Base-by-base conservation (phyloP, 345 rosid genomes). In the Arabidopsis suecica region DNA sequence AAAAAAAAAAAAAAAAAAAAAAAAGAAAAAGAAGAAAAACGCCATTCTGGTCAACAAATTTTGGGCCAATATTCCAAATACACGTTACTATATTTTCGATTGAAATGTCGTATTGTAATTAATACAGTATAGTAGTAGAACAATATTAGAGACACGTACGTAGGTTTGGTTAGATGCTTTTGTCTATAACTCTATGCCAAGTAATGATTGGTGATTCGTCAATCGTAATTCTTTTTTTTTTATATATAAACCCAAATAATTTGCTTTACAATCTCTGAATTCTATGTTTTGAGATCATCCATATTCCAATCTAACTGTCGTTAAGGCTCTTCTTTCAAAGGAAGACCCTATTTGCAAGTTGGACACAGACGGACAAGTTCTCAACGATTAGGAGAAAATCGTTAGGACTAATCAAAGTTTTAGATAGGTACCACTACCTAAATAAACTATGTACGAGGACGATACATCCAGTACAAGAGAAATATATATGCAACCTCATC, bases 391-490 rank as follows among this genome's bases (percentile, higher is more conserved):
- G 33, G 33, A 61, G 34, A 59, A 60, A 9, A 16, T 23, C 7
- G 16, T 16, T 3, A 34, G 4, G 7, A 16, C 42, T 34, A 34
- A 7, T 7, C 14, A 9, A 34, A 59, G 9, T 9, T 18, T 5
- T 16, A 16, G 10, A 12, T n/a, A 6, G 3, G 16, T 56, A 33
- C 42, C 63, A 36, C 25, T 34, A 59, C 9, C 13, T 41, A n/a
- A 28, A 32, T 9, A 36, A 34, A 20, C 47, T 50, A 20, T 66
- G 60, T 36, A 50, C 36, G 48, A 66, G 60, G 71, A 66, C 71
- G 1, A 66, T 18, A 32, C 18, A 33, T 6, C 2, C 6, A 64
- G 3, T 20, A 4, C 59, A 50, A 22, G 60, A 66, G 13, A 34
- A 36, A 49, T 65, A 6, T 34, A 36, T 66, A 50, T 51, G 37